Evolutionary conservation across 495 filamentous ascomycete genomes (phyloP).

Genomic region (Hypoxylon trugodes): DNA sequence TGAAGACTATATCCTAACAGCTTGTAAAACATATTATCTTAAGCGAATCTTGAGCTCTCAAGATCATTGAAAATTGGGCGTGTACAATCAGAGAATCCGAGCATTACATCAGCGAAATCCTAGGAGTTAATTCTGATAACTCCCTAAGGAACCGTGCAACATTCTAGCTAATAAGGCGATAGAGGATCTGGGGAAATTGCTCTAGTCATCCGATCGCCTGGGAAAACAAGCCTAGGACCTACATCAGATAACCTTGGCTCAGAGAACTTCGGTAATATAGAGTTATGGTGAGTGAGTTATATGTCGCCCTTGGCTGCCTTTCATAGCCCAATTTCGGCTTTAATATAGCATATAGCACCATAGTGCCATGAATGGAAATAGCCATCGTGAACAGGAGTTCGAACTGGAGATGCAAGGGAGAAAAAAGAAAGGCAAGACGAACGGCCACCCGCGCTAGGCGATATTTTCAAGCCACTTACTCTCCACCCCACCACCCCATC

Average conservation of each 20-base stretch:
- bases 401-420: constrained; percentile 29
- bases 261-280: constrained; percentile 45
- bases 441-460: no score
- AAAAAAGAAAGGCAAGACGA: constrained; percentile 15
- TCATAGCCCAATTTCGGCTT: constrained; percentile 40
- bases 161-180: constrained; percentile 43
- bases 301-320: constrained; percentile 43
- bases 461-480: constrained; percentile 11
- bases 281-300: constrained; percentile 43
- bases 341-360: no score
- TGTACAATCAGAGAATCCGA: constrained; percentile 50
- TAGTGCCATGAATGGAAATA: constrained; percentile 23
- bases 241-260: constrained; percentile 49
- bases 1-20: no score
- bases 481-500: constrained; percentile 9
- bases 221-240: constrained; percentile 49
- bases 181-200: constrained; percentile 41
- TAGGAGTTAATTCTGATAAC: constrained; percentile 22
- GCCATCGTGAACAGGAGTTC: constrained; percentile 29
- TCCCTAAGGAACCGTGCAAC: constrained; percentile 35
- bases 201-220: constrained; percentile 45
- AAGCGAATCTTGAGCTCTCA: neutral
- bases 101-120: constrained; percentile 40
- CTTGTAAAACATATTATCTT: neutral
- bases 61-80: constrained; percentile 20